These are phyloP conservation scores for Heterobasidion irregulare DNA, from an alignment of 1,284 basidiomycete genomes.

Conservation along the genomic window DNA sequence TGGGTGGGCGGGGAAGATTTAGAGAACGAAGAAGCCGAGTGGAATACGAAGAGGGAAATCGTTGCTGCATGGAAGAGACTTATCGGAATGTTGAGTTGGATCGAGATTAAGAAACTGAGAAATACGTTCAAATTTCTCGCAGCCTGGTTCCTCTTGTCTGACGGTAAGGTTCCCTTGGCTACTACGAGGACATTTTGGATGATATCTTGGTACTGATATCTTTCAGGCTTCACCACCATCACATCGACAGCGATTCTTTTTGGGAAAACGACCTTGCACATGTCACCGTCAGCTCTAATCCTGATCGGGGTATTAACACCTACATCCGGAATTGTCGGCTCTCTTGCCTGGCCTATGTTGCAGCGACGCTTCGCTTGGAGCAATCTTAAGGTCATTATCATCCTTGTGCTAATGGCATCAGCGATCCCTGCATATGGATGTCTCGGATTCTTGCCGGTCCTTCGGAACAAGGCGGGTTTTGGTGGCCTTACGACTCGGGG, in stretches of 20 bases:
- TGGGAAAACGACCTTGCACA: conserved; percentile 72
- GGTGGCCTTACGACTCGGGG: conserved; percentile 65
- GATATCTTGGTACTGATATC: neutral
- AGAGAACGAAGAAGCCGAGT: conserved; percentile 18
- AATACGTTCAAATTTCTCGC: conserved; percentile 83
- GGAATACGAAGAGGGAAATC: conserved; percentile 45
- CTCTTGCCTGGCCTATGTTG: conserved; percentile 60
- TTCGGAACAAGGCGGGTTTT: conserved; percentile 27
- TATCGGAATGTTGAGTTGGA: conserved; percentile 58
- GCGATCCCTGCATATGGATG: conserved; percentile 78
- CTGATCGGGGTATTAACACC: conserved; percentile 67
- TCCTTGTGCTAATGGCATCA: conserved; percentile 59
- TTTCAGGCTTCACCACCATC: conserved; percentile 70
- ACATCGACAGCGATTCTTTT: conserved; percentile 80
- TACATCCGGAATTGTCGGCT: conserved; percentile 63
- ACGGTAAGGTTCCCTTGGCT: conserved; percentile 40
- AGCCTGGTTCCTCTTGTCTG: conserved; percentile 88
- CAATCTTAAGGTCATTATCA: conserved; percentile 60
- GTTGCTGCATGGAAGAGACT: conserved; percentile 58
- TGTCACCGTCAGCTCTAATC: conserved; percentile 64
- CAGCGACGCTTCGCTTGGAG: conserved; percentile 56
- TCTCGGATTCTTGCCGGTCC: conserved; percentile 62
- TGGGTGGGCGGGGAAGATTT: conserved; percentile 4
- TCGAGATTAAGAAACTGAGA: conserved; percentile 62
- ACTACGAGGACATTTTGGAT: neutral